Evolutionary conservation across 257 asterid species (phyloP).

Genomic region (Solanum boliviense): DNA sequence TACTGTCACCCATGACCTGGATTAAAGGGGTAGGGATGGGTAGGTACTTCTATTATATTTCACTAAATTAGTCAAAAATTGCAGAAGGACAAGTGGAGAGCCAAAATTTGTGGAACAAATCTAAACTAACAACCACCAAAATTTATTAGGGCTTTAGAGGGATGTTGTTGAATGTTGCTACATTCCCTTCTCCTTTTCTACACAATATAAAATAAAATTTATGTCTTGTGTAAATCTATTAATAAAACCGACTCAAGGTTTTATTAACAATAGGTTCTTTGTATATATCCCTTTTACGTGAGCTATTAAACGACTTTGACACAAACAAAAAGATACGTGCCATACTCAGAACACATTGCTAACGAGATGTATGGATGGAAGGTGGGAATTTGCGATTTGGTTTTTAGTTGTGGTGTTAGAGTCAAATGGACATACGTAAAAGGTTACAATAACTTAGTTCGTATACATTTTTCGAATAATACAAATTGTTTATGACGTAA

Average conservation of each 20-base stretch:
- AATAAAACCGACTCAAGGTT: neutral
- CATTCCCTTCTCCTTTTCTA: neutral
- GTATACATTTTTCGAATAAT: neutral
- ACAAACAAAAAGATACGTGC: neutral
- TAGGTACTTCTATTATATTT: neutral
- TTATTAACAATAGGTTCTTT: neutral
- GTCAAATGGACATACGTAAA: neutral
- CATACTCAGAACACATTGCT: neutral
- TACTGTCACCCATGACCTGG: neutral
- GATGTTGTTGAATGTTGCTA: neutral
- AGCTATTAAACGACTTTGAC: too few relatives aligned
- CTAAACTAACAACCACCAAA: constrained; percentile 31
- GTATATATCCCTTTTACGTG: neutral
- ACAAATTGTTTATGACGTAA: neutral
- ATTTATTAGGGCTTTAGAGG: neutral
- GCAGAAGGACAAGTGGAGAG: neutral
- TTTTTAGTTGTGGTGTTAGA: neutral
- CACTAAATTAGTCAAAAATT: neutral
- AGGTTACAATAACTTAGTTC: neutral
- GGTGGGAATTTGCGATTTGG: neutral
- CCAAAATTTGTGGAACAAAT: neutral
- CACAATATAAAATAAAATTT: neutral
- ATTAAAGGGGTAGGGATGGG: neutral
- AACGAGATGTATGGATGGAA: neutral
- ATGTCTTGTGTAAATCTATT: neutral